Base-by-base conservation (phyloP, 2,329 filamentous ascomycete genomes). In the Aspergillus candidus region DNA sequence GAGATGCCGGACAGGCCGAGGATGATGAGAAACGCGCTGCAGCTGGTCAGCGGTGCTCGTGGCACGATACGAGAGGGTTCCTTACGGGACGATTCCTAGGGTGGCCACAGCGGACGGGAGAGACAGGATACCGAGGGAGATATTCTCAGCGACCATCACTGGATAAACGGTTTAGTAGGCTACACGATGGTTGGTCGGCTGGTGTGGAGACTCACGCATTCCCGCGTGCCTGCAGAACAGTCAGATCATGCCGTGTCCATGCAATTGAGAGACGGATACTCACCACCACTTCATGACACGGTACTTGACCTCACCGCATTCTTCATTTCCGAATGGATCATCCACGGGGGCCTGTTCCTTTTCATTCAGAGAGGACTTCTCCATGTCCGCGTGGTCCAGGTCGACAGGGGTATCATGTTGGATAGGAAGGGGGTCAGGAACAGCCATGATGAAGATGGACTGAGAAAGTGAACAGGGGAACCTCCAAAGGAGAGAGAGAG, bases 101-200 rank as follows among this genome's bases (percentile, higher is more conserved):
- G 67, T 66, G 1, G 76, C 73, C 18, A 80, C 67, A 3, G 73
- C 74, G 34, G 72, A 69, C 3, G 78, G 78, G 3, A 82, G 65
- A 10, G 75, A 75, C 7, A 81, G 67, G 34, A 80, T 74, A 14
- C 78, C 78, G 1, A 80, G 68, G 6, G 75, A 78, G 18, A 80
- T 73, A 36, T 75, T 78, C 55, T 80, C 78, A 4, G 77, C 77
- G 22, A 80, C 71, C 73, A 80, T 79, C 43, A 79, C 70, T 68
- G 38, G 13, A 31, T 13, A 14, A 17, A 27, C 7, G 6, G 6
- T 27, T 27, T 27, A 27, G 22, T 27, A 27, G 22, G 22, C 22
- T 27, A 27, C 22, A 27, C 22, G 6, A 27, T 27, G 22, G 22
- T 27, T 27, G 22, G 22, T 27, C 22, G 7, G 34, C 5, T 27